A percentile compares a stretch with the other conserved stretches of the same genome.
These are phyloP conservation scores for Ophiocytium majus DNA, from an alignment of 352 stramenopile species.

Conservation along the genomic window DNA sequence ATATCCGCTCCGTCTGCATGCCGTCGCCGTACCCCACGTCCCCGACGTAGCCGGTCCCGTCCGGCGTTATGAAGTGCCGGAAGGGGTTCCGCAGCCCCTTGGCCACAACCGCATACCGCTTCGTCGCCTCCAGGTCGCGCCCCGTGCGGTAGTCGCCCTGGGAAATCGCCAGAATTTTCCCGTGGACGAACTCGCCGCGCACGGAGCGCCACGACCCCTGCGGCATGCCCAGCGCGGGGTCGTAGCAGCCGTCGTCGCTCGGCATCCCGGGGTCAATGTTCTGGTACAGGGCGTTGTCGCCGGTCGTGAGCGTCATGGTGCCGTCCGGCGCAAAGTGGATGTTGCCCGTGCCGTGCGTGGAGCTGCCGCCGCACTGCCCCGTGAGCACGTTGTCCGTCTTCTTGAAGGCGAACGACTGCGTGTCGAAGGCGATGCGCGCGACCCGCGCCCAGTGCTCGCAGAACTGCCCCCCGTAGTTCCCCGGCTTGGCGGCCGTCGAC, in stretches of 20 bases:
- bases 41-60: background rate
- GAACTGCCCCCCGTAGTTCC: conserved; percentile 1
- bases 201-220: conserved; percentile 43
- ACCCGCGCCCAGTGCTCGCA: conserved; percentile 3
- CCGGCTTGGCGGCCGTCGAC: background rate
- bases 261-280: conserved; percentile 1
- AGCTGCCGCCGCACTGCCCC: background rate
- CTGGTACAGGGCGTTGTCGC: conserved; percentile 3
- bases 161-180: conserved; percentile 27
- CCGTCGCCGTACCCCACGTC: conserved; percentile 2
- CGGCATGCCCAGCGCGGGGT: background rate
- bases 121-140: background rate
- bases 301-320: background rate
- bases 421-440: background rate
- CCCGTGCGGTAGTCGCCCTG: background rate
- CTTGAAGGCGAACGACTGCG: background rate
- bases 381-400: background rate
- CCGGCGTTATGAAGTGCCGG: background rate
- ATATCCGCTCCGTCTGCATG: background rate
- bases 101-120: background rate
- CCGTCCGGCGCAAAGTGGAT: background rate
- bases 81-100: conserved; percentile 5
- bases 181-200: conserved; percentile 42
- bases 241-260: conserved; percentile 1
- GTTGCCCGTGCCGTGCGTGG: background rate